Evolutionary conservation across 2,329 filamentous ascomycete genomes (phyloP).

Genomic region (Colletotrichum australisinense): DNA sequence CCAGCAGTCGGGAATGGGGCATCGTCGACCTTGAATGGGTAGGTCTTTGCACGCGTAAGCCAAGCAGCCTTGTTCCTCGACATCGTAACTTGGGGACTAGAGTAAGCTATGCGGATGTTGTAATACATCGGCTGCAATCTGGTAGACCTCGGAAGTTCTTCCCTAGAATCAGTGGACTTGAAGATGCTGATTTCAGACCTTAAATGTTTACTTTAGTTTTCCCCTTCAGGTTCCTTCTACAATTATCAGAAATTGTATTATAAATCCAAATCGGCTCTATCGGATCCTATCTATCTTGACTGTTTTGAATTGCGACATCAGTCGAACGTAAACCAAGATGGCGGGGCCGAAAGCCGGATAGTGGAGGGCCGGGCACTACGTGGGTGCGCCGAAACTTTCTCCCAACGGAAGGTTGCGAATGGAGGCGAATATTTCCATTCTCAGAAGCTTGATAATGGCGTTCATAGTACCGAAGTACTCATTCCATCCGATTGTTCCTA

Average conservation of each 20-base stretch:
- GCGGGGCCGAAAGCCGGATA: constrained; percentile 19
- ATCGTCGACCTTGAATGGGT: neutral
- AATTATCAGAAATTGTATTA: too few species aligned
- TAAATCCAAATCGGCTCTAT: too few species aligned
- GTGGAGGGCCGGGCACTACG: constrained; percentile 8
- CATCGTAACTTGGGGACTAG: neutral
- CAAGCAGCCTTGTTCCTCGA: constrained; percentile 23
- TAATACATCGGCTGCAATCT: neutral
- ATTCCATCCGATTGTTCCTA: too few species aligned
- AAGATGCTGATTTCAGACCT: too few species aligned
- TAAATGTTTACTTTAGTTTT: too few species aligned
- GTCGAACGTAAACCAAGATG: neutral
- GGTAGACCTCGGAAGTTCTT: neutral
- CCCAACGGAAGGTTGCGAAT: neutral
- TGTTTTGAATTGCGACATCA: neutral
- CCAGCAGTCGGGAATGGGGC: constrained; percentile 23
- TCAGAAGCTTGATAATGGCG: too few species aligned
- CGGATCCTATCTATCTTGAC: too few species aligned
- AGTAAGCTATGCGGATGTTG: too few species aligned
- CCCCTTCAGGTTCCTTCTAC: too few species aligned
- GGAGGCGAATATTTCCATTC: neutral
- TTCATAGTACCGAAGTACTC: too few species aligned
- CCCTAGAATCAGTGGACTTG: neutral
- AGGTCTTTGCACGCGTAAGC: neutral
- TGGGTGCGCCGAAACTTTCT: neutral